Evolutionary conservation across 768 basidiomycete species (phyloP), one percentile per base, ranked within the genome.

Genomic region (Russula griseocarnosa): DNA sequence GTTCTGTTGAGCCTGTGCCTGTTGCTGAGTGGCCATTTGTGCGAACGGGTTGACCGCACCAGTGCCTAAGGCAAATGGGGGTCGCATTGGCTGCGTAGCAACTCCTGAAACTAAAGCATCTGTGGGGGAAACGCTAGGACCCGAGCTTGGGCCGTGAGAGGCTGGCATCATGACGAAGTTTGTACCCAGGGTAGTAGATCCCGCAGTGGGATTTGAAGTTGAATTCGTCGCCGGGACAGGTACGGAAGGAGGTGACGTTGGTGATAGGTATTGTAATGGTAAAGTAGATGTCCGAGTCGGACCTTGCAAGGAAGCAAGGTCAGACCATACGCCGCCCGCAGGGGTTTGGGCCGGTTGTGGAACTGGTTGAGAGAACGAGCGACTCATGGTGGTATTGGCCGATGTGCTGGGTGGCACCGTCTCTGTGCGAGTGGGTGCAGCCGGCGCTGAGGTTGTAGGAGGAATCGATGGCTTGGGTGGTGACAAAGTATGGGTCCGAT

Each of bases 341-440:
- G 65, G 38, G 18, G 61, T 14, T 54, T 66, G 67, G 14, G 63
- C 7, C 24, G 38, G 40, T 30, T 70, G n/a, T 73, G 67, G 1
- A 38, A 38, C 36, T 44, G 78, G 76, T n/a, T 79, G 79, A 7
- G 79, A 77, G 14, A 62, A 61, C 0, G 75, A 75, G 53, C 75
- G 73, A 7, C 65, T 62, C 32, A 71, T 70, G 24, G 71, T 44
- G 14, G 53, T 38, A 7, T 36, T 18, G 5, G 57, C 32, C 42
- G 65, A 46, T n/a, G 20, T 40, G 9, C 44, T 26, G 10, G 46
- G 28, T 14, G 42, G 51, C 5, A 53, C 18, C 9, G 55, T 51
- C 28, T 51, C 28, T 24, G 59, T 44, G 8, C 44, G 54, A 34
- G 44, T 26, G 18, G 66, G 50, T 28, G 47, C 55, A 34, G 34